Evolutionary conservation across 2,329 filamentous ascomycete species (phyloP).

Genomic region (Madurella mycetomatis): DNA sequence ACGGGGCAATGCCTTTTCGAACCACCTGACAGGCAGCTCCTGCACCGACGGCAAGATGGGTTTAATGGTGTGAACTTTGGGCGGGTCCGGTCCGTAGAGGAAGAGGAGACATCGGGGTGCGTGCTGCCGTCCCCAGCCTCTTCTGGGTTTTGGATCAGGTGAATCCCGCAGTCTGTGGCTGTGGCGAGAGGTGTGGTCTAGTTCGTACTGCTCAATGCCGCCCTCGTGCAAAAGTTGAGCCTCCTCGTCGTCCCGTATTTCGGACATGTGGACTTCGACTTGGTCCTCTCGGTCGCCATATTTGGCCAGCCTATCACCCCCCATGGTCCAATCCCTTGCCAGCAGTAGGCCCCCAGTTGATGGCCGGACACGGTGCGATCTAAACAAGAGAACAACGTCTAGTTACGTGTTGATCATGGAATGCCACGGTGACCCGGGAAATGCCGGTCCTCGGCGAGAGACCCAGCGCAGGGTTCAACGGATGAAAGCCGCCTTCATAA

Average conservation of each 20-base stretch:
- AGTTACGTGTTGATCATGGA: too few relatives aligned
- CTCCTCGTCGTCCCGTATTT: constrained; percentile 13
- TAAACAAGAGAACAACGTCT: too few relatives aligned
- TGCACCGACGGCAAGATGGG: constrained; percentile 18
- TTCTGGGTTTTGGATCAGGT: neutral
- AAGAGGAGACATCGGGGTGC: constrained; percentile 9
- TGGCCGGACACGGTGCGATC: too few relatives aligned
- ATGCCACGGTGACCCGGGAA: too few relatives aligned
- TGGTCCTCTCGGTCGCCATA: constrained; percentile 8
- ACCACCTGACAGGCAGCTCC: constrained; percentile 8
- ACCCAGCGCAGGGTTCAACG: too few relatives aligned
- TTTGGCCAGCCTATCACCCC: neutral
- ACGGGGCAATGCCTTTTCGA: constrained; percentile 2
- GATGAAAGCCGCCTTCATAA: too few relatives aligned
- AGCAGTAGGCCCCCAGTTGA: neutral
- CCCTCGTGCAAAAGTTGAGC: constrained; percentile 21
- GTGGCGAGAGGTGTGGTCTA: constrained; percentile 9
- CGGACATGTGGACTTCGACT: neutral
- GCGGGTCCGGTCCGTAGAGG: constrained; percentile 15
- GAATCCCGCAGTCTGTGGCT: neutral
- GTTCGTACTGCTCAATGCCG: constrained; percentile 20
- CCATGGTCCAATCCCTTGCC: neutral
- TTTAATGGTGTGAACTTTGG: constrained; percentile 8
- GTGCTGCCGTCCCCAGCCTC: neutral
- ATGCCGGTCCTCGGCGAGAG: too few relatives aligned